These are phyloP conservation scores for Arthromyces matolae DNA, from an alignment of 768 basidiomycete genomes.

Conservation along the genomic window DNA sequence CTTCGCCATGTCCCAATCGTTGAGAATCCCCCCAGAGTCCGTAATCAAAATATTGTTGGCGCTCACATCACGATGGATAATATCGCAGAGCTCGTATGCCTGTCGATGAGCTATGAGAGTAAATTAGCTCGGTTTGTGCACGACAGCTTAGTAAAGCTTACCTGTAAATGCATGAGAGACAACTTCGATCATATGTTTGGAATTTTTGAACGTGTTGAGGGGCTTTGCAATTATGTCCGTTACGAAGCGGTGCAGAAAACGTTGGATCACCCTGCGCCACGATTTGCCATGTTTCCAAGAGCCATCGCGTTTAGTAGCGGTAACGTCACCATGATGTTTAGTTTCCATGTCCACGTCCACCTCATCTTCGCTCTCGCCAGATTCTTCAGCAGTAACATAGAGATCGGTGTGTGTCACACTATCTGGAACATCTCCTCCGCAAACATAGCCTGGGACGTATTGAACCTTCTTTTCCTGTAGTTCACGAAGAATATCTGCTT, in stretches of 20 bases:
- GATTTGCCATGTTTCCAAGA: too few relatives aligned
- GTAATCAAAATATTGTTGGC: constrained; percentile 12
- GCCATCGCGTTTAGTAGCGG: too few relatives aligned
- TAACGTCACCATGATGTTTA: too few relatives aligned
- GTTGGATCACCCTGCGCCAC: too few relatives aligned
- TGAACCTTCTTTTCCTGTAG: neutral
- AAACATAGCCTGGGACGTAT: neutral
- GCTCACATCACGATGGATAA: constrained; percentile 14
- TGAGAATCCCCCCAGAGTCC: constrained; percentile 6
- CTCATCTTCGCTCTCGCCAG: neutral
- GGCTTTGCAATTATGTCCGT: constrained; percentile 15
- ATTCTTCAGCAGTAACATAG: neutral
- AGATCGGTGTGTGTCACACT: neutral
- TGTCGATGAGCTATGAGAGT: constrained; percentile 3
- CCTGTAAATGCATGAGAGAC: constrained; percentile 22
- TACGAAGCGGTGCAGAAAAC: constrained; percentile 20
- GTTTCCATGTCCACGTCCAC: too few relatives aligned
- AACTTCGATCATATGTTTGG: constrained; percentile 18
- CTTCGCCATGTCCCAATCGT: constrained; percentile 16
- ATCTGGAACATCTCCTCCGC: neutral
- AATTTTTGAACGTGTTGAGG: constrained; percentile 11
- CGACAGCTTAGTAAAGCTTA: neutral
- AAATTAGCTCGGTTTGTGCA: neutral
- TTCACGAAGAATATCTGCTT: neutral
- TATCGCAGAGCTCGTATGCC: constrained; percentile 5